Percentiles rank a stretch among this genome's conserved stretches.
Conservation (phyloP, 2,329 filamentous ascomycete genomes). For the Aurifilum marmelostoma region DNA sequence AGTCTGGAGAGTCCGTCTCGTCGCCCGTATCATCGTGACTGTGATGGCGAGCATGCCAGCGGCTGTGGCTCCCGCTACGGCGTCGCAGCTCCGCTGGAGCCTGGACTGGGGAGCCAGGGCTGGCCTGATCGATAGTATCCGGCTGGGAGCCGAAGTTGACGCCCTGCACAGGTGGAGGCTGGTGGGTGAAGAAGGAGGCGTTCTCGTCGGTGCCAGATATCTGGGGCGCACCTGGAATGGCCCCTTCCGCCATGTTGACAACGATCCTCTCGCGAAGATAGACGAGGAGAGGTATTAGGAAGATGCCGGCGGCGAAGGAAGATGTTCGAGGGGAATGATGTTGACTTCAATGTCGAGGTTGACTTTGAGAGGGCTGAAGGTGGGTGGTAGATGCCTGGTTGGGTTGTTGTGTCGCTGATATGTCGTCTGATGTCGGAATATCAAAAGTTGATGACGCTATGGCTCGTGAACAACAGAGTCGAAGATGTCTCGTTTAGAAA, state of each 20-base stretch:
- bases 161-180: slow-evolving; percentile 26
- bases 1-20: neutral
- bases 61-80: neutral
- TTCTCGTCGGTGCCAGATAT: slow-evolving; percentile 26
- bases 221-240: slow-evolving; percentile 24
- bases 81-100: neutral
- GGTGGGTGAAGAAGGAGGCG: slow-evolving; percentile 25
- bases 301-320: too few relatives aligned
- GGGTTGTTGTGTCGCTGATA: neutral
- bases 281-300: too few relatives aligned
- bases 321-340: neutral
- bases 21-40: slow-evolving; percentile 8
- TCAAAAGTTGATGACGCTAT: neutral
- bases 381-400: neutral
- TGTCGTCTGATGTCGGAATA: neutral
- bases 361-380: neutral
- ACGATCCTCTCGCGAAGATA: neutral
- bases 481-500: neutral
- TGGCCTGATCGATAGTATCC: neutral
- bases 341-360: neutral
- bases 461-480: too few relatives aligned
- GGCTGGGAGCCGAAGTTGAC: slow-evolving; percentile 17
- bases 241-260: slow-evolving; percentile 26
- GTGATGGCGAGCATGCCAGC: neutral
- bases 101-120: neutral